Conservation (phyloP, 192 early-diverging fungal genomes). For the Linnemannia schmuckeri region DNA sequence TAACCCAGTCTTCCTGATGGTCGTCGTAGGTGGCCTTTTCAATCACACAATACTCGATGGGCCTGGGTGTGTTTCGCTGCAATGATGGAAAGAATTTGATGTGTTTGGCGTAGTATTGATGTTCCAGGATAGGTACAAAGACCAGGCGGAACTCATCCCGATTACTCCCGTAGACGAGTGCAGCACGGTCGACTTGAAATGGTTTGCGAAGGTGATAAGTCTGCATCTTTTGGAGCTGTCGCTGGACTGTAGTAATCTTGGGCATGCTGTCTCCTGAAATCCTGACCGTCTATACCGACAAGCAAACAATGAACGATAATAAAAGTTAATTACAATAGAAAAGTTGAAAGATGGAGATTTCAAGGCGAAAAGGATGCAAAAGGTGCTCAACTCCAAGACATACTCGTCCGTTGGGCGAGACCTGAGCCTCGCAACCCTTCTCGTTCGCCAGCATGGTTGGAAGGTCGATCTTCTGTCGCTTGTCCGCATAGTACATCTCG, state of each 20-base stretch:
- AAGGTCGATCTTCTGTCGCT: slow-evolving; percentile 29
- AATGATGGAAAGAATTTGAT: slow-evolving; percentile 29
- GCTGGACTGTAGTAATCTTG: slow-evolving; percentile 1
- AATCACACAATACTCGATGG: slow-evolving; percentile 8
- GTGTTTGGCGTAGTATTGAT: slow-evolving; percentile 14
- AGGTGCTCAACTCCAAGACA: not conserved
- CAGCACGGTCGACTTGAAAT: not conserved
- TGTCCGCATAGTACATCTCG: slow-evolving; percentile 38
- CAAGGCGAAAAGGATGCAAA: not conserved
- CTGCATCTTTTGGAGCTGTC: slow-evolving; percentile 25
- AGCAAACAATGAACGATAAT: not conserved
- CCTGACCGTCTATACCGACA: slow-evolving; percentile 9
- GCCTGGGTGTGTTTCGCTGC: not conserved
- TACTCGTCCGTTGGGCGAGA: slow-evolving; percentile 26
- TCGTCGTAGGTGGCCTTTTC: slow-evolving; percentile 35
- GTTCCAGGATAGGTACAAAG: slow-evolving; percentile 25
- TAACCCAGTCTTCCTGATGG: not conserved
- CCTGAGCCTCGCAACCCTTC: not conserved
- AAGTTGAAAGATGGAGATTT: not conserved
- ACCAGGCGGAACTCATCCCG: slow-evolving; percentile 27
- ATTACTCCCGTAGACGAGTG: slow-evolving; percentile 39
- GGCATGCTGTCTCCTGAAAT: slow-evolving; percentile 10
- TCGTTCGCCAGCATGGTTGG: slow-evolving; percentile 29
- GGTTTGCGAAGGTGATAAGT: slow-evolving; percentile 27
- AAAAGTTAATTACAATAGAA: not conserved